Evolutionary conservation across 2,329 filamentous ascomycete genomes (phyloP).

Genomic region (Alternaria postmessia): DNA sequence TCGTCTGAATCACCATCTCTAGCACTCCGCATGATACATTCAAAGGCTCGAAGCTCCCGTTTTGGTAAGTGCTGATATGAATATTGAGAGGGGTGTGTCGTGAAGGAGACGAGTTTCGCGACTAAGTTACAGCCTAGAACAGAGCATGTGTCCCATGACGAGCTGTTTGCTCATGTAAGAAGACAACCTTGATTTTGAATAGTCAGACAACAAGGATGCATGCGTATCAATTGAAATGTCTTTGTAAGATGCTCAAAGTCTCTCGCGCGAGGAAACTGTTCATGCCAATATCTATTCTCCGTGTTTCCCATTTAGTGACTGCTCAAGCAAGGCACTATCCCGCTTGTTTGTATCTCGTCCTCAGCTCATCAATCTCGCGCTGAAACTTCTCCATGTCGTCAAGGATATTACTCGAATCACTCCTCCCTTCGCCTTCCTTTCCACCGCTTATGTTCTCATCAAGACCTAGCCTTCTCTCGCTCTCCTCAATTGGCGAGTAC

Average conservation of each 20-base stretch:
- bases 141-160: too few species aligned
- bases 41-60: too few species aligned
- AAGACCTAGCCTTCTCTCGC: conserved; percentile 24
- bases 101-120: too few species aligned
- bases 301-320: not conserved
- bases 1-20: too few species aligned
- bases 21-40: too few species aligned
- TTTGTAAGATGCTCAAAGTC: conserved; percentile 1
- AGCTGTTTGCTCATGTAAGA: too few species aligned
- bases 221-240: not conserved
- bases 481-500: conserved; percentile 41
- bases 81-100: too few species aligned
- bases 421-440: conserved; percentile 12
- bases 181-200: too few species aligned
- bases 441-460: not conserved
- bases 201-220: not conserved
- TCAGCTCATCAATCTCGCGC: conserved; percentile 50
- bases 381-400: conserved; percentile 53
- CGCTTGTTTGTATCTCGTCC: conserved; percentile 34
- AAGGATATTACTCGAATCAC: conserved; percentile 41
- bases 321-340: not conserved
- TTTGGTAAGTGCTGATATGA: not conserved
- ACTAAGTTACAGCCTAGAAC: too few species aligned
- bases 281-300: not conserved
- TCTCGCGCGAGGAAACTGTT: not conserved